phyloP scores from a whole-genome alignment of 768 basidiomycete species.

The Mycena belliarum region DNA sequence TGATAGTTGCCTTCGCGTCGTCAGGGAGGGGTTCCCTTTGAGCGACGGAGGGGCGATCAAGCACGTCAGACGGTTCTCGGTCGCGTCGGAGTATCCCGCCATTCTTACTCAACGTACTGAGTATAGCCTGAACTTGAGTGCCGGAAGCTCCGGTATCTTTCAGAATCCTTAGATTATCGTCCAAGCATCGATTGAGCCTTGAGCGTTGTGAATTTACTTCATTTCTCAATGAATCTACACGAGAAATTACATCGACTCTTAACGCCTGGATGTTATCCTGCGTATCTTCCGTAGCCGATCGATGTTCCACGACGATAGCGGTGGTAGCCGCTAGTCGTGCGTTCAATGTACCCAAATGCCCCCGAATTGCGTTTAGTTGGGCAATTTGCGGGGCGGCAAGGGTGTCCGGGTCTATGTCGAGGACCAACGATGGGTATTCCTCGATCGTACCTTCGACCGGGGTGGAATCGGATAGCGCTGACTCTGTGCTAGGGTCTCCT shows the following conservation, averaged over 20 bases:
- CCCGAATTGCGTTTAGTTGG: neutral
- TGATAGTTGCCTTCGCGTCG: neutral
- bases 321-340: neutral
- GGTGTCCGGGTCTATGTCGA: neutral
- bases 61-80: neutral
- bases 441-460: neutral
- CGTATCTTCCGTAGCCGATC: neutral
- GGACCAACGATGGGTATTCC: neutral
- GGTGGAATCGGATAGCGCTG: neutral
- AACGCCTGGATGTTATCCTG: neutral
- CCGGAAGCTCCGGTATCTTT: neutral
- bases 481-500: neutral
- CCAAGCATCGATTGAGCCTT: neutral
- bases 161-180: neutral
- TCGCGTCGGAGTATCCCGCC: neutral
- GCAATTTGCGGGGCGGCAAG: neutral
- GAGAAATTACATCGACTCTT: neutral
- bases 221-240: neutral
- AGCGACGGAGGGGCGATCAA: neutral
- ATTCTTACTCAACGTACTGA: neutral
- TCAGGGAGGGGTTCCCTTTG: neutral
- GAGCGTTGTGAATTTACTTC: neutral
- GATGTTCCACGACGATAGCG: neutral
- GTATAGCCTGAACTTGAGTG: neutral
- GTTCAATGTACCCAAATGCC: neutral